Evolutionary conservation across 2,329 filamentous ascomycete species (phyloP).

Genomic region (Nemania abortiva): DNA sequence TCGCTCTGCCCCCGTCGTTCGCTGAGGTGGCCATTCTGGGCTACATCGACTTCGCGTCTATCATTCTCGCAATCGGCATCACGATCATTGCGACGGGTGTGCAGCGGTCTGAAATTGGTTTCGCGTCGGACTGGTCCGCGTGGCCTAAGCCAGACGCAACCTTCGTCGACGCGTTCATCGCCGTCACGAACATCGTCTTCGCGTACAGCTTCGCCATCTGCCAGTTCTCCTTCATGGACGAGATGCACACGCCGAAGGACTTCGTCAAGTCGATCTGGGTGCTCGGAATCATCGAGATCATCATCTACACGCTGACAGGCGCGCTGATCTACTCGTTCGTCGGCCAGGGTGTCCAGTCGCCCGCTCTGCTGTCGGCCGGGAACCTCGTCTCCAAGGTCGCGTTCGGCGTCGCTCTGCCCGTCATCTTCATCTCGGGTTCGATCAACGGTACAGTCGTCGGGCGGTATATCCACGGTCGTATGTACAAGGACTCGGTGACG

Average conservation of each 20-base stretch:
- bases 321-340: constrained; percentile 73
- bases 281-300: constrained; percentile 66
- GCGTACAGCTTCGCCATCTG: constrained; percentile 64
- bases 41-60: constrained; percentile 69
- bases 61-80: constrained; percentile 68
- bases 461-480: constrained; percentile 52
- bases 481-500: constrained; percentile 49
- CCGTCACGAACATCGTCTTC: constrained; percentile 71
- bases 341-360: constrained; percentile 67
- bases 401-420: constrained; percentile 72
- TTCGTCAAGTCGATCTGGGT: constrained; percentile 59
- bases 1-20: constrained; percentile 69
- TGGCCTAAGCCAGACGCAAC: constrained; percentile 52
- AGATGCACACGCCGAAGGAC: constrained; percentile 57
- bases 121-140: constrained; percentile 50
- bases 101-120: constrained; percentile 38
- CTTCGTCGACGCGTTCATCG: constrained; percentile 63
- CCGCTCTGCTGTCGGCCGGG: constrained; percentile 70
- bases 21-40: constrained; percentile 69
- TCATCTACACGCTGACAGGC: constrained; percentile 70
- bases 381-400: constrained; percentile 67
- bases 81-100: constrained; percentile 71
- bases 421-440: constrained; percentile 74
- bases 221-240: constrained; percentile 56
- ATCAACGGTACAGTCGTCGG: constrained; percentile 70